A percentile compares a stretch with the other conserved stretches of the same genome.
These are phyloP conservation scores for Ogataea saltuana DNA, from an alignment of 805 yeast species.

Conservation along the genomic window DNA sequence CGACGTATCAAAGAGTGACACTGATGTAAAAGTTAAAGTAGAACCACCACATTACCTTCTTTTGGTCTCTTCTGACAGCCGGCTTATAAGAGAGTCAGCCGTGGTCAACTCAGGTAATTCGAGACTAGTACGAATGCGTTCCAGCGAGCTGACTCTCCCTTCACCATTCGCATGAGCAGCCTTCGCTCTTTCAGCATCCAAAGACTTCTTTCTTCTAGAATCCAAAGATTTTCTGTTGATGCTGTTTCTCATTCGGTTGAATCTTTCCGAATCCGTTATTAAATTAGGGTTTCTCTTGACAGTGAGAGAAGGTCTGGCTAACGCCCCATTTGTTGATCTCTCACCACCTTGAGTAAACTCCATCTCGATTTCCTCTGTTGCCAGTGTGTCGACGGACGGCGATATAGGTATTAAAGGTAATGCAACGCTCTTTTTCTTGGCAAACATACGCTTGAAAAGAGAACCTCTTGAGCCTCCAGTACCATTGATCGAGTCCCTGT, in stretches of 20 bases:
- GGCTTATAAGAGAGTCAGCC: constrained; percentile 35
- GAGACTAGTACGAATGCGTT: constrained; percentile 38
- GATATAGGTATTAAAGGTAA: constrained; percentile 36
- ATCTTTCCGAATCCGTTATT: constrained; percentile 26
- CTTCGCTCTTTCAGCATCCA: constrained; percentile 29
- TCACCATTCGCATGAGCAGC: constrained; percentile 18
- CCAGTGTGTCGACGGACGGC: constrained; percentile 38
- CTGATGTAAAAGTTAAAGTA: not conserved
- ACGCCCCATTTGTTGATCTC: constrained; percentile 30
- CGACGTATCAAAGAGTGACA: no score
- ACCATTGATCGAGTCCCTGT: constrained; percentile 38
- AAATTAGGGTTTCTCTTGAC: constrained; percentile 26
- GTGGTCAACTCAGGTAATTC: constrained; percentile 41
- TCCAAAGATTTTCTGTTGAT: constrained; percentile 25
- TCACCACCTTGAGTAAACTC: constrained; percentile 35
- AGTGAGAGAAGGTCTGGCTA: constrained; percentile 34
- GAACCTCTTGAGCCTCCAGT: constrained; percentile 40
- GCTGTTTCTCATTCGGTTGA: constrained; percentile 18
- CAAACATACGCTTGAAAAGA: constrained; percentile 40
- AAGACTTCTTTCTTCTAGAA: constrained; percentile 23
- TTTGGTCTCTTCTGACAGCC: constrained; percentile 21
- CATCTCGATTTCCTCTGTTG: constrained; percentile 55
- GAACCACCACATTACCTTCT: constrained; percentile 1
- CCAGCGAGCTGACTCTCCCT: constrained; percentile 26
- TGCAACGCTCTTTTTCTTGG: constrained; percentile 25